Base-by-base conservation (phyloP, 164 flowering plant genomes). In the Chloranthus sessilifolius region DNA sequence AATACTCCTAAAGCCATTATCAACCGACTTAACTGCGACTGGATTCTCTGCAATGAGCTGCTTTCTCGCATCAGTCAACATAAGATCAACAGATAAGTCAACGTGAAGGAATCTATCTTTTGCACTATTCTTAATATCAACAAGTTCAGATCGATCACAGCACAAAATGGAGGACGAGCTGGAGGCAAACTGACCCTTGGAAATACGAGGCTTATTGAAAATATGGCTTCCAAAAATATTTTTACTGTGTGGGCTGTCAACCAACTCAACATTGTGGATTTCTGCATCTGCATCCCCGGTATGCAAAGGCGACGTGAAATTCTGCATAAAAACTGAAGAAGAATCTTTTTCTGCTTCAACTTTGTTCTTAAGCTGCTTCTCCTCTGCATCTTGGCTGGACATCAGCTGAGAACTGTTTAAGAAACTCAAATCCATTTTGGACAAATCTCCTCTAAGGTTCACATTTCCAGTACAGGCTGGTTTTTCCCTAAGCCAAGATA, bases 211-310 rank as follows among this genome's bases (percentile, higher is more conserved):
- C n/a, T 60, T 66, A 21, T 62, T 76, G 47, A 72, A 70, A 48
- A 80, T 68, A 28, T 92, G 73, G 70, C 77, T 42, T 12, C 94
- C 90, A 51, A 76, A 62, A 63, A 77, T 71, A 54, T 79, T 84
- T 44, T 48, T 64, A 53, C 33, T 53, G 41, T 60, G 33, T 14
- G 55, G 59, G 24, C 58, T 23, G 42, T 65, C 68, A 36, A 44
- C 50, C 5, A 10, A 22, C 54, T 72, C 71, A 25, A 16, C 25
- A n/a, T n/a, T n/a, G n/a, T n/a, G n/a, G n/a, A n/a, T n/a, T n/a
- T n/a, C n/a, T n/a, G n/a, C n/a, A n/a, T n/a, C n/a, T n/a, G n/a
- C n/a, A n/a, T n/a, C n/a, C n/a, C n/a, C n/a, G n/a, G n/a, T n/a
- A n/a, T n/a, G n/a, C n/a, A n/a, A n/a, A 48, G 59, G 51, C 1